These are phyloP conservation scores for Ceratocystis ficicola DNA, from an alignment of 2,329 filamentous ascomycete species.

Conservation along the genomic window DNA sequence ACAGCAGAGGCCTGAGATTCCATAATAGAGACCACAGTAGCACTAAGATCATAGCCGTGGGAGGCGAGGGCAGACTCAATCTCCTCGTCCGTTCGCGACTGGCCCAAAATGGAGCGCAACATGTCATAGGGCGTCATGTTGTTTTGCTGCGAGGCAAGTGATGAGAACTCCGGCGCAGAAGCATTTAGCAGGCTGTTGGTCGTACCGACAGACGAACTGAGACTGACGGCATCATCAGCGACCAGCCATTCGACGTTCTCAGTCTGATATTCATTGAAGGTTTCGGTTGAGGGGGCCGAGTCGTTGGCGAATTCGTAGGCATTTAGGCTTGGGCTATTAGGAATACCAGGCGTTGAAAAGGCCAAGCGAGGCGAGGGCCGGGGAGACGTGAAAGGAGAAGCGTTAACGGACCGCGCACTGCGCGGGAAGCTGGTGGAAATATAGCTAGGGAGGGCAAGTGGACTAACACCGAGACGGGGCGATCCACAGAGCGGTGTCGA, in stretches of 20 bases:
- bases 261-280: constrained; percentile 79
- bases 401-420: constrained; percentile 62
- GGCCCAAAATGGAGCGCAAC: constrained; percentile 83
- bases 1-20: constrained; percentile 41
- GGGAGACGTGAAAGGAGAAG: constrained; percentile 86
- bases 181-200: constrained; percentile 62
- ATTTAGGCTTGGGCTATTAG: constrained; percentile 85
- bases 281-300: constrained; percentile 65
- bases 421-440: constrained; percentile 65
- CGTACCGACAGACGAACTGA: constrained; percentile 59
- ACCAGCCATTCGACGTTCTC: constrained; percentile 97
- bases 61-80: constrained; percentile 80
- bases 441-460: constrained; percentile 74
- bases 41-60: constrained; percentile 86
- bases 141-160: constrained; percentile 47
- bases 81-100: constrained; percentile 81
- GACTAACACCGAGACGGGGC: constrained; percentile 67
- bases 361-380: constrained; percentile 84
- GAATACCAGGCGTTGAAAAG: constrained; percentile 78
- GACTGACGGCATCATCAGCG: constrained; percentile 70
- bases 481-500: constrained; percentile 73
- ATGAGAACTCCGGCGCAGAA: constrained; percentile 65
- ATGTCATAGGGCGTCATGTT: constrained; percentile 99
- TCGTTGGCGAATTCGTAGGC: constrained; percentile 89
- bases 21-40: constrained; percentile 82